Base-by-base conservation (phyloP, 352 stramenopile genomes). In the Pythium phragmiticola region DNA sequence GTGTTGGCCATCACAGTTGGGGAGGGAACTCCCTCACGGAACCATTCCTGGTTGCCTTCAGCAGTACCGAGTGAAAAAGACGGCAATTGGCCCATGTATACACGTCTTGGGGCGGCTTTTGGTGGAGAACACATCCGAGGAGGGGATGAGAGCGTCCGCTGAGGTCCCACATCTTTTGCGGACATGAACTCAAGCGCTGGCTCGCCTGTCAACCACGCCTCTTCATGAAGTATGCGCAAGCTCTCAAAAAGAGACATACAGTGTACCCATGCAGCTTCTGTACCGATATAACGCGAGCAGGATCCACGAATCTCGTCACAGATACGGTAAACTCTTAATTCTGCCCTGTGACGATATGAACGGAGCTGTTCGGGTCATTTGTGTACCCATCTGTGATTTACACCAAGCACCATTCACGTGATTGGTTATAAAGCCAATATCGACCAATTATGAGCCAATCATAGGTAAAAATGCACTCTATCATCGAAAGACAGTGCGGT, bases 331-430 rank as follows among this genome's bases (percentile, higher is more conserved):
- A 53, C 7, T 34, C 36, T 50, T 50, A 7, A 23, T 30, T 42
- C 34, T 7, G 48, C 9, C 21, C 5, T 12, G 4, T 17, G 37
- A 42, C 37, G 37, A 17, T 42, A 16, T 42, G 37, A 16, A 17
- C 37, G 6, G 37, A 55, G 19, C 17, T 12, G n/a, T 30, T 30
- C 26, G 26, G 26, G 26, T 37, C 34, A 21, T 57, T 65, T 60
- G 17, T 62, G 61, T 68, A 68, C 21, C 61, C 61, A 68, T 68
- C 39, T 61, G 52, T 49, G 23, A 14, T 43, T 53, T 30, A 52
- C 41, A 17, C 61, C 45, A 62, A 61, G 52, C 52, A 68, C 17
- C 33, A 62, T 16, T 7, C 9, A 19, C 28, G 0, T 60, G 51
- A 67, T 61, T 67, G 60, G 60, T 14, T 53, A 23, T 61, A 61